Percentiles rank a stretch among this genome's conserved stretches.
Conservation (phyloP, 2,329 filamentous ascomycete species). For the Arthrobotrys musiformis region DNA sequence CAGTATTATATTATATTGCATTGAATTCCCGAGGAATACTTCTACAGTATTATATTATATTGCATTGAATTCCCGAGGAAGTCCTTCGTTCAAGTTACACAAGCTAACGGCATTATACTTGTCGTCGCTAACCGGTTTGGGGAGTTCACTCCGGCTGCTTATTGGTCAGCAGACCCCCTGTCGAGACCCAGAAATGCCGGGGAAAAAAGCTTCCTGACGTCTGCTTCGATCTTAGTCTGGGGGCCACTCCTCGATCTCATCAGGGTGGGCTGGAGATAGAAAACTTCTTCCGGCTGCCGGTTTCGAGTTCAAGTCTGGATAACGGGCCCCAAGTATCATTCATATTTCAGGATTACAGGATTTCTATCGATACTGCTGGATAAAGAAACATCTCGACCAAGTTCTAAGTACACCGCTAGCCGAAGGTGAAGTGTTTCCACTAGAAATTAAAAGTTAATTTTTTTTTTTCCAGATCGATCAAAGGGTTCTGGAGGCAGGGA, state of each 20-base stretch:
- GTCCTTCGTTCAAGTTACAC: conserved; percentile 29
- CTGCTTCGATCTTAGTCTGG: too few relatives aligned
- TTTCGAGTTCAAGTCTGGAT: too few relatives aligned
- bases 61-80: background rate
- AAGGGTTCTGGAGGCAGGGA: background rate
- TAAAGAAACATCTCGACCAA: too few relatives aligned
- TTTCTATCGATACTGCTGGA: too few relatives aligned
- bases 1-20: too few relatives aligned
- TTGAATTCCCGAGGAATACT: background rate
- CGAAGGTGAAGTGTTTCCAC: background rate
- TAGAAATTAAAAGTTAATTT: too few relatives aligned
- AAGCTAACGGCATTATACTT: conserved; percentile 14
- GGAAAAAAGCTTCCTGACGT: background rate
- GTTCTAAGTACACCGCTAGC: too few relatives aligned
- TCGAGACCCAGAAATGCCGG: background rate
- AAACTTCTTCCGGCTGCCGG: background rate
- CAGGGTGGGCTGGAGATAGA: background rate
- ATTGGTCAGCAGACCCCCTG: conserved; percentile 28
- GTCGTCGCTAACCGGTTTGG: background rate
- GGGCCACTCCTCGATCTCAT: too few relatives aligned
- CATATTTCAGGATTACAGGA: background rate
- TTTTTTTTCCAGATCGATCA: background rate
- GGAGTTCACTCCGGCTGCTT: background rate
- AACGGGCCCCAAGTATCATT: background rate
- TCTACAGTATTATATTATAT: too few relatives aligned